Evolutionary conservation across 2,329 filamentous ascomycete species (phyloP), one percentile per base, ranked within the genome.

Genomic region (Colletotrichum sp.): DNA sequence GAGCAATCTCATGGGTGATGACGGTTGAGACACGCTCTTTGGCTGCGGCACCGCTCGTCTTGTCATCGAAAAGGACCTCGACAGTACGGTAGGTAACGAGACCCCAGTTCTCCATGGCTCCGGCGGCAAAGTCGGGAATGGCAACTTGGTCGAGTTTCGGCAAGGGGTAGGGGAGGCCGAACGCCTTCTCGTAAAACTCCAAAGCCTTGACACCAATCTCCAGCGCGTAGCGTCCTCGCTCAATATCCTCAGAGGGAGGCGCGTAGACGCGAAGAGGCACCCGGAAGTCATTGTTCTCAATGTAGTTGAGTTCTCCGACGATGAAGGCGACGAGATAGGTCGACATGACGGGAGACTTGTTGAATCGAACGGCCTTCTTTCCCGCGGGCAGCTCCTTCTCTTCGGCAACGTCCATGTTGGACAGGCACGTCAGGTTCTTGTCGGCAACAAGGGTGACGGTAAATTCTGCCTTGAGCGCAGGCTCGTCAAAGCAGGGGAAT

Each of bases 91-190:
- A 98, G 8, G 96, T 98, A 79, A 98, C 93, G 68, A 98, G 88
- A 82, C 96, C 96, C 96, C 96, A 98, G 85, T 98, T 98, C 34
- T 76, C 74, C 96, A 98, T 98, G 75, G 96, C 96, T 77, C 96
- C 96, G 65, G 96, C 95, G 66, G 95, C 95, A 83, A 98, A 98
- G 83, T 98, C 96, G 18, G 96, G 96, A 82, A 98, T 96, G 60
- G 96, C 96, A 79, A 98, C 93, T 94, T 98, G 97, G 85, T 98
- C 95, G 94, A 98, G 97, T 90, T 98, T 98, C 68, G 95, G 95
- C 56, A 98, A 88, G 8, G 95, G 95, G 82, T 97, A 98, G 36
- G 94, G 88, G 83, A 93, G 96, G 79, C 94, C 94, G 79, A 98
- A 98, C 4, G 95, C 94, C 86, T 98, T 95, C 85, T 98, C 96